Evolutionary conservation across 768 basidiomycete genomes (phyloP), one percentile per base, ranked within the genome.

Genomic region (Aureoboletus auriporus): DNA sequence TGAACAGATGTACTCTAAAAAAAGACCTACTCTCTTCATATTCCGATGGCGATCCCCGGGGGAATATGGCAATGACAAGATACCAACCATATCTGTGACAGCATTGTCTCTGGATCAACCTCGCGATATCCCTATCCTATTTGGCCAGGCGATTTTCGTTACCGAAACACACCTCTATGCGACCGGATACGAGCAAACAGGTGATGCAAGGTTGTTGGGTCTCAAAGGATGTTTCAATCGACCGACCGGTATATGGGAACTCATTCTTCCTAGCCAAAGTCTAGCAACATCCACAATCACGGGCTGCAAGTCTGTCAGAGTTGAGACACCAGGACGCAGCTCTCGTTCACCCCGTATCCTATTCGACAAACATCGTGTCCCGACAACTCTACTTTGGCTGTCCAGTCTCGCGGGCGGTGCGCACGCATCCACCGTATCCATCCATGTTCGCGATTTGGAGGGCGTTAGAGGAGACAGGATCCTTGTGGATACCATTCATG

Each of bases 161-260:
- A 67, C 73, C 0, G 63, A 68, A 16, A 62, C 67, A 6, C 62
- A 65, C 17, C 52, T 87, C 6, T 78, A 77, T 46, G 80, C 79
- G 0, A 82, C 81, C 0, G 85, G 83, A 0, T 85, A 82, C 58
- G 79, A 84, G 41, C 70, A 74, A 37, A 76, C 79, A 2, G 58
- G 61, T 1, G 84, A 87, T 44, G 79, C 76, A 6, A 76, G 80
- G 36, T 54, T 80, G 13, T 68, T 88, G 13, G 86, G 86, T 0
- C 61, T 82, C 49, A 78, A 75, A 50, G 68, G 69, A 4, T 87
- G 85, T 60, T 72, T 71, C 53, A 88, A 87, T 54, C 74, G 83
- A 1, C 77, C 79, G 0, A 63, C 73, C 5, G 73, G 76, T 0
- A 76, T 87, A 27, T 86, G 79, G 79, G 70, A 74, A 30, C 57